Evolutionary conservation across 441 rosid genomes (phyloP), one percentile per base, ranked within the genome.

Genomic region (Pelargonium cotyledonis): DNA sequence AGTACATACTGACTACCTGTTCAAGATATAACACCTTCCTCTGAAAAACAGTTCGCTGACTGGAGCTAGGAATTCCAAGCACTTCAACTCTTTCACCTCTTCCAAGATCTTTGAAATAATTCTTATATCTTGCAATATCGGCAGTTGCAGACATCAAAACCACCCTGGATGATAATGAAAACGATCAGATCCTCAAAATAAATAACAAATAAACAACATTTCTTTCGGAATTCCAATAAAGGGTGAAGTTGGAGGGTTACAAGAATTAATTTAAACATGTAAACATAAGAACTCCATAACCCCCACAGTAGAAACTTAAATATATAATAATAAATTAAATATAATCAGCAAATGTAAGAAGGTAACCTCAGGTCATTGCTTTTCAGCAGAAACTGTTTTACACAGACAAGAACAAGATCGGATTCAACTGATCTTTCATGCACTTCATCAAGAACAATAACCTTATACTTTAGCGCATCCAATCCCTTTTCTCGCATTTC

Each of bases 141-240:
- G 96, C 96, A 69, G 98, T 94, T 75, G 98, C 98, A 79, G 98
- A 94, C 98, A 94, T 94, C 83, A 94, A 80, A 46, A 94, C 93
- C 77, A 94, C 82, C 92, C 97, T 91, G 88, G 51, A 71, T 51
- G 73, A 66, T 44, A 67, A 3, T 72, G 65, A 46, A 35, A 61
- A 66, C 46, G 11, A 68, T 64, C 65, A 78, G 60, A 64, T 19
- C 67, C 68, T 72, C 70, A 63, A 11, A 38, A 19, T 49, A 49
- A 11, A 49, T 1, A 11, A 49, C 12, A 49, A 49, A 49, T 35
- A 35, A 35, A 65, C 8, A 41, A 31, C 55, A 41, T 43, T 4
- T 60, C 64, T 9, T 63, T 9, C 12, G 40, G 19, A 57, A 69
- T 41, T 58, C 44, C 21, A 8, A 12, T 38, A 26, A 40, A 8